Percentiles rank a stretch among this genome's conserved stretches.
Evolutionary conservation across 78 protist genomes (phyloP).

Genomic region (Tieghemostelium lacteum): DNA sequence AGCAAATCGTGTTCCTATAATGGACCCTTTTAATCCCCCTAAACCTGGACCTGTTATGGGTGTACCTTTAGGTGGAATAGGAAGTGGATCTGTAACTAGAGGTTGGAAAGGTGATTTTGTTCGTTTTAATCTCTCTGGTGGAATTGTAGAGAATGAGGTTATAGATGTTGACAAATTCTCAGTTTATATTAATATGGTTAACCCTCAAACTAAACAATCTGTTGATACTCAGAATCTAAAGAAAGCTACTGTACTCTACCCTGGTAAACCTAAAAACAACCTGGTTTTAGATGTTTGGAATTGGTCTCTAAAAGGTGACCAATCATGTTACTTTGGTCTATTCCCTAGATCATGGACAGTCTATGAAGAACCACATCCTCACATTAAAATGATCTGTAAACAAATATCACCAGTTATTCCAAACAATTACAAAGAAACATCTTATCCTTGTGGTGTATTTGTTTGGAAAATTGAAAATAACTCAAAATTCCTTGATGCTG

Average conservation of each 20-base stretch:
- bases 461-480: conserved; percentile 79
- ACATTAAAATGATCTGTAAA: conserved; percentile 65
- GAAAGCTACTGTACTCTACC: conserved; percentile 48
- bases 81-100: conserved; percentile 70
- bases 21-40: conserved; percentile 78
- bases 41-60: conserved; percentile 79
- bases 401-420: conserved; percentile 82
- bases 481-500: neutral
- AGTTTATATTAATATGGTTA: conserved; percentile 35
- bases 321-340: conserved; percentile 50
- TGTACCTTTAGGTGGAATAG: conserved; percentile 87
- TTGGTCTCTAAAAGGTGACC: conserved; percentile 66
- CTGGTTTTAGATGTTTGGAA: conserved; percentile 69
- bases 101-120: conserved; percentile 85
- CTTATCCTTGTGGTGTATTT: conserved; percentile 76
- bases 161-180: conserved; percentile 78
- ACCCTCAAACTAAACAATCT: neutral
- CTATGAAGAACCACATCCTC: conserved; percentile 83
- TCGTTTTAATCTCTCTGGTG: conserved; percentile 42
- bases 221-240: neutral
- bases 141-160: conserved; percentile 20
- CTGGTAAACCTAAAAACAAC: conserved; percentile 64
- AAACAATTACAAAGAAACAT: conserved; percentile 72
- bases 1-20: conserved; percentile 51
- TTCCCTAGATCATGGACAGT: conserved; percentile 83